Evolutionary conservation across 805 yeast species (phyloP).

Genomic region (Starmera caribaea): DNA sequence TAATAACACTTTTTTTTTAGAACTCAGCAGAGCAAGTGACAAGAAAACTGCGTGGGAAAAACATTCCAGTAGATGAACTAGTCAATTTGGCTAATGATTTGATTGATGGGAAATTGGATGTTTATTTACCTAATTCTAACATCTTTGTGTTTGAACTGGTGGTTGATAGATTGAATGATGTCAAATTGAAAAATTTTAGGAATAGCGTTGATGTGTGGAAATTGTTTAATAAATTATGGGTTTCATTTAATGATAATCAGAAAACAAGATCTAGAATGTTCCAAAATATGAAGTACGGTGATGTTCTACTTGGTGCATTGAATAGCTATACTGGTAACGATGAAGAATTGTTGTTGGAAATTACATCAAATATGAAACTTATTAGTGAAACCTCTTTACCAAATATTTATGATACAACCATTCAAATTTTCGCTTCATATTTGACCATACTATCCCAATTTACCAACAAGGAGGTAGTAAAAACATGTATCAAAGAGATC

Average conservation of each 20-base stretch:
- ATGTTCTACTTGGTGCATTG: conserved; percentile 21
- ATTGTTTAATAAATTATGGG: conserved; percentile 35
- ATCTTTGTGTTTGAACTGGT: conserved; percentile 49
- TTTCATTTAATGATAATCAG: conserved; percentile 14
- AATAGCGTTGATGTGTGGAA: conserved; percentile 37
- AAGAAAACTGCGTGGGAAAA: conserved; percentile 46
- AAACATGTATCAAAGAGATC: conserved; percentile 2
- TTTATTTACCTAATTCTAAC: conserved; percentile 46
- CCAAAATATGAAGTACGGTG: conserved; percentile 32
- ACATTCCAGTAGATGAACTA: conserved; percentile 32
- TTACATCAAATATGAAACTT: conserved; percentile 7
- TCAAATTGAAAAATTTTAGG: conserved; percentile 33
- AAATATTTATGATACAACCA: conserved; percentile 9
- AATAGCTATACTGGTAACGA: conserved; percentile 3
- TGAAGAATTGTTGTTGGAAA: neutral
- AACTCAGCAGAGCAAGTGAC: conserved; percentile 44
- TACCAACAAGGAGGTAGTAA: neutral
- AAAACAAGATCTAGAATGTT: conserved; percentile 30
- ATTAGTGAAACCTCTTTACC: conserved; percentile 8
- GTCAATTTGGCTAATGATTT: conserved; percentile 23
- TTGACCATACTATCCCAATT: conserved; percentile 14
- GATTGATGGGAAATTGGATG: conserved; percentile 22
- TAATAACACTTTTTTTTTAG: neutral
- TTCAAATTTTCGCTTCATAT: conserved; percentile 10
- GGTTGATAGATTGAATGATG: conserved; percentile 50